phyloP scores from a whole-genome alignment of 441 rosid species.

The Croton setiger region DNA sequence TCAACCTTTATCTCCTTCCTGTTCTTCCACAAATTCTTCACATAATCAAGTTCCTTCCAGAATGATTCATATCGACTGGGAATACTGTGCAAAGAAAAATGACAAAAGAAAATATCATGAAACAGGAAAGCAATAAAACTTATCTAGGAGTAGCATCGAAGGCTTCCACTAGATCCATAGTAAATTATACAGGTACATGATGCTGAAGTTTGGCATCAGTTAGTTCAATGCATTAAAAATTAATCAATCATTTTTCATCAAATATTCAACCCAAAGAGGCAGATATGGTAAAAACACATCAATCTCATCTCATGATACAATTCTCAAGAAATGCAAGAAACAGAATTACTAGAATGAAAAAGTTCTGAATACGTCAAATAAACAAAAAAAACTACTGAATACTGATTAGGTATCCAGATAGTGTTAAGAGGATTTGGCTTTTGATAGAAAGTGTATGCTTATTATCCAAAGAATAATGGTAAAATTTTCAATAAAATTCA shows the following conservation, averaged over 20 bases:
- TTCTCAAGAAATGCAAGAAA: neutral
- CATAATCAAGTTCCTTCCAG: constrained; percentile 68
- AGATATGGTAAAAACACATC: neutral
- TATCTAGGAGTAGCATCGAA: neutral
- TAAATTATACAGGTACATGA: neutral
- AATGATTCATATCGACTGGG: constrained; percentile 64
- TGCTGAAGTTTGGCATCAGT: neutral
- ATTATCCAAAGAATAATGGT: no score
- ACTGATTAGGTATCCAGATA: neutral
- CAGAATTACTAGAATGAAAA: neutral
- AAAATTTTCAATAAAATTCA: neutral
- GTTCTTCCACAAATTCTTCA: constrained; percentile 62
- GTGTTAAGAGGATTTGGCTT: neutral
- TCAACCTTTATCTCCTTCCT: constrained; percentile 57
- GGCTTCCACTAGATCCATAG: neutral
- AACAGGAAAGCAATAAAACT: no score
- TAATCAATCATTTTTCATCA: neutral
- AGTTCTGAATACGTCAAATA: neutral
- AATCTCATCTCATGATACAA: neutral
- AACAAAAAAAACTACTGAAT: neutral
- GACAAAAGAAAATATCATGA: neutral
- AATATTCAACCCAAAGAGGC: neutral
- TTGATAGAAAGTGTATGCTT: neutral
- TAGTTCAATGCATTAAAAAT: neutral
- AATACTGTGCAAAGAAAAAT: constrained; percentile 38